Percentiles rank a stretch among this genome's conserved stretches.
Evolutionary conservation across 2,329 filamentous ascomycete genomes (phyloP).

Genomic region (Paecilomyces fulvus): DNA sequence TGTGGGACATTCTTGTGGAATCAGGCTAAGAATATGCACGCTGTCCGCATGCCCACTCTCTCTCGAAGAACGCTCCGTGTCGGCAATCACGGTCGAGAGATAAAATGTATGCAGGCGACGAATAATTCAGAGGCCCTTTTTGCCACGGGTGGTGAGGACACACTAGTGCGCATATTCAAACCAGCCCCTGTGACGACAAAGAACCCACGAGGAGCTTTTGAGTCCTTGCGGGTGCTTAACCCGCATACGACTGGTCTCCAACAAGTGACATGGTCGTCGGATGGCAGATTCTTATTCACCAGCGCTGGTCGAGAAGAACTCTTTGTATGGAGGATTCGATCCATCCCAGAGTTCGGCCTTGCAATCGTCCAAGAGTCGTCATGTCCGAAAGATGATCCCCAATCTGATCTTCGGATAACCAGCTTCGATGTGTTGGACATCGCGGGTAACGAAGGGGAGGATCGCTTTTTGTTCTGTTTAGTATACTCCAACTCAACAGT

Average conservation of each 20-base stretch:
- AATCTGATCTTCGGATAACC: conserved; percentile 68
- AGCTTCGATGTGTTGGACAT: conserved; percentile 56
- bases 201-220: conserved; percentile 21
- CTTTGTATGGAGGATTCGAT: conserved; percentile 66
- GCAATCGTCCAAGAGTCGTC: conserved; percentile 46
- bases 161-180: conserved; percentile 61
- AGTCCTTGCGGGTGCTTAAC: conserved; percentile 58
- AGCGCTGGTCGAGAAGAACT: conserved; percentile 85
- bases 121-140: conserved; percentile 34
- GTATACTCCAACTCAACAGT: conserved; percentile 78
- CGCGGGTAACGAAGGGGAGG: conserved; percentile 13
- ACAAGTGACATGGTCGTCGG: conserved; percentile 62
- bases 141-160: conserved; percentile 64
- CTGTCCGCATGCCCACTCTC: conserved; percentile 31
- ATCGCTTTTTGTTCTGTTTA: conserved; percentile 55
- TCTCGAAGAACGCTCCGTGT: conserved; percentile 47
- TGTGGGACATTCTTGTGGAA: conserved; percentile 63
- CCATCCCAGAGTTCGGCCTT: conserved; percentile 45
- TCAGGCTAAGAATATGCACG: conserved; percentile 51
- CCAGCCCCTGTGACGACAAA: conserved; percentile 9
- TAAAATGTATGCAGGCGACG: conserved; percentile 55
- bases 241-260: conserved; percentile 80
- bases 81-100: conserved; percentile 80
- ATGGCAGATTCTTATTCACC: conserved; percentile 66
- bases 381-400: conserved; percentile 40